These are phyloP conservation scores for Cladosporium phlei DNA, from an alignment of 2,329 filamentous ascomycete species.

Conservation along the genomic window DNA sequence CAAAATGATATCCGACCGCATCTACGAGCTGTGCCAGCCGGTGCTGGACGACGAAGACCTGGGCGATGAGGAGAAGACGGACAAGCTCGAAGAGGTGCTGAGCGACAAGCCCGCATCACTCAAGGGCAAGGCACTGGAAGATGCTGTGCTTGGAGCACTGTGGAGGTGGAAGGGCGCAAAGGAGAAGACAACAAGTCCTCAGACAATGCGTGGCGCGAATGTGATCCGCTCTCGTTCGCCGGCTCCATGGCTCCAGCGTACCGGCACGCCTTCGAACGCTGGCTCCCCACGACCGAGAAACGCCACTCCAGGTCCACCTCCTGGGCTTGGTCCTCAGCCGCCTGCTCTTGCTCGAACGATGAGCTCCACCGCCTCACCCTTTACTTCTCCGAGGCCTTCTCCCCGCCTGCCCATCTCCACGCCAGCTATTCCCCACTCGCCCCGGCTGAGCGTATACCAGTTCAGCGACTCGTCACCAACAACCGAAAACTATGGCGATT, in stretches of 20 bases:
- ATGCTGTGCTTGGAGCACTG: constrained; percentile 82
- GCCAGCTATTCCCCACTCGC: constrained; percentile 87
- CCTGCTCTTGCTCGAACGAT: constrained; percentile 72
- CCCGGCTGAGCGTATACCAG: constrained; percentile 89
- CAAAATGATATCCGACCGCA: constrained; percentile 85
- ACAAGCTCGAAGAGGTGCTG: constrained; percentile 81
- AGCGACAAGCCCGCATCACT: constrained; percentile 68
- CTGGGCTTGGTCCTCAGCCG: constrained; percentile 68
- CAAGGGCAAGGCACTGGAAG: constrained; percentile 73
- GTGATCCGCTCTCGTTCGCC: constrained; percentile 87
- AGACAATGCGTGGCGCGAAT: constrained; percentile 73
- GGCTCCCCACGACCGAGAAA: constrained; percentile 73
- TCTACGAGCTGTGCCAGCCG: constrained; percentile 86
- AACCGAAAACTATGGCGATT: constrained; percentile 82
- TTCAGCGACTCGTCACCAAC: constrained; percentile 80
- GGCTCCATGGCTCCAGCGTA: constrained; percentile 76
- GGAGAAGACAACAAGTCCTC: constrained; percentile 59
- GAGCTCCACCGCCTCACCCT: constrained; percentile 77
- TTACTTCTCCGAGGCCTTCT: constrained; percentile 88
- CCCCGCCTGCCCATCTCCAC: constrained; percentile 85
- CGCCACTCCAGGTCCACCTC: constrained; percentile 77
- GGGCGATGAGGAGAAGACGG: constrained; percentile 93
- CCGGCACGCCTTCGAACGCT: constrained; percentile 72
- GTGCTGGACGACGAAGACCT: constrained; percentile 76
- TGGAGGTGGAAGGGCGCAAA: constrained; percentile 72